phyloP scores from a whole-genome alignment of 306 rosid genomes.

The Arachis hypogaea region DNA sequence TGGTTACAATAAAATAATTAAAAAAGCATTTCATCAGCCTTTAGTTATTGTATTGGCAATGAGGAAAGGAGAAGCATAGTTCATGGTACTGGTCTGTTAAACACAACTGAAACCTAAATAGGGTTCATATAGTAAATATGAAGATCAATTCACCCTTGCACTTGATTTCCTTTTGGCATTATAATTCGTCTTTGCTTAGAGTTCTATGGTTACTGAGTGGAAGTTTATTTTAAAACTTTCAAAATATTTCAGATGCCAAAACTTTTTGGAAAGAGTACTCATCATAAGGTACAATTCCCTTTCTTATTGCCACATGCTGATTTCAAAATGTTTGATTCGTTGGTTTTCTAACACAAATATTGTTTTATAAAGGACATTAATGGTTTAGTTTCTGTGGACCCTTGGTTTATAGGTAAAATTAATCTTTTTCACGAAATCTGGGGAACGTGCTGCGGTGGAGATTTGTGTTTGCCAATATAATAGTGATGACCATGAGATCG shows the following conservation, averaged over 20 bases:
- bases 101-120: background rate
- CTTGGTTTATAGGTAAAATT: constrained; percentile 72
- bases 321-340: constrained; percentile 9
- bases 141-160: background rate
- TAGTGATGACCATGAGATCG: too few species aligned
- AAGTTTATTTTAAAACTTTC: constrained; percentile 32
- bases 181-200: constrained; percentile 12
- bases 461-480: too few species aligned
- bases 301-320: constrained; percentile 26
- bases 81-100: background rate
- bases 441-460: constrained; percentile 67
- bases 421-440: constrained; percentile 69
- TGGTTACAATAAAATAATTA: background rate
- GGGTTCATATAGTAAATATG: background rate
- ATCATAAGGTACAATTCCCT: constrained; percentile 66
- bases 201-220: constrained; percentile 20
- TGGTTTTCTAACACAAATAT: constrained; percentile 12
- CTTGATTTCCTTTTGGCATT: constrained; percentile 28
- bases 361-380: background rate
- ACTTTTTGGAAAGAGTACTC: constrained; percentile 68
- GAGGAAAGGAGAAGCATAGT: background rate
- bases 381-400: constrained; percentile 33
- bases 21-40: background rate
- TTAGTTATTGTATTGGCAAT: background rate
- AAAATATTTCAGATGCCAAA: constrained; percentile 70